phyloP scores from a whole-genome alignment of 331 rosid genomes.

The Malus hybrid region DNA sequence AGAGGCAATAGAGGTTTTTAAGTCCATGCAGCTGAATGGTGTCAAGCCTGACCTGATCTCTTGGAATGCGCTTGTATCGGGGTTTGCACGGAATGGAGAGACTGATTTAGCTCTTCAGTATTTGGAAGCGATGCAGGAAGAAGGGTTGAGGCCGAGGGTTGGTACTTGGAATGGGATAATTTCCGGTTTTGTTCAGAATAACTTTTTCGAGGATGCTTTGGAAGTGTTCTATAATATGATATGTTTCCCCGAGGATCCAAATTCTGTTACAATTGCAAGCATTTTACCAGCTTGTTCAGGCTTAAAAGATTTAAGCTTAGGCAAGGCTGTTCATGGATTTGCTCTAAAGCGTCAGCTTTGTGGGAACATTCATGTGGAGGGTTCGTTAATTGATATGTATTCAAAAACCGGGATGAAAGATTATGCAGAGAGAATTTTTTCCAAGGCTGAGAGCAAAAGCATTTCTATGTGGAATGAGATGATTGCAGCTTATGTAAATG shows the following conservation, averaged over 20 bases:
- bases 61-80: slow-evolving; percentile 44
- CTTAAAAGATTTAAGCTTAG: slow-evolving; percentile 22
- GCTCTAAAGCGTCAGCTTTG: slow-evolving; percentile 30
- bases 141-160: slow-evolving; percentile 33
- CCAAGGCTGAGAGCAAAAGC: slow-evolving; percentile 22
- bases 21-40: slow-evolving; percentile 30
- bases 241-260: slow-evolving; percentile 29
- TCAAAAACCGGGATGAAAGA: slow-evolving; percentile 29
- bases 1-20: slow-evolving; percentile 27
- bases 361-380: slow-evolving; percentile 33
- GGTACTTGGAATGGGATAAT: slow-evolving; percentile 46
- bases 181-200: slow-evolving; percentile 39
- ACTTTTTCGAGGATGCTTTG: slow-evolving; percentile 34
- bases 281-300: slow-evolving; percentile 42
- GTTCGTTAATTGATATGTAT: slow-evolving; percentile 42
- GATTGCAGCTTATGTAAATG: slow-evolving; percentile 33
- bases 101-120: slow-evolving; percentile 24
- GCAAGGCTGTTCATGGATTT: slow-evolving; percentile 40
- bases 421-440: slow-evolving; percentile 25
- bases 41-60: slow-evolving; percentile 35
- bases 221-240: slow-evolving; percentile 25
- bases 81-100: slow-evolving; percentile 39
- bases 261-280: slow-evolving; percentile 36
- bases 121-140: slow-evolving; percentile 37
- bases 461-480: slow-evolving; percentile 40